Evolutionary conservation across 2,329 filamentous ascomycete genomes (phyloP), one percentile per base, ranked within the genome.

Genomic region (Gyromitra esculenta): DNA sequence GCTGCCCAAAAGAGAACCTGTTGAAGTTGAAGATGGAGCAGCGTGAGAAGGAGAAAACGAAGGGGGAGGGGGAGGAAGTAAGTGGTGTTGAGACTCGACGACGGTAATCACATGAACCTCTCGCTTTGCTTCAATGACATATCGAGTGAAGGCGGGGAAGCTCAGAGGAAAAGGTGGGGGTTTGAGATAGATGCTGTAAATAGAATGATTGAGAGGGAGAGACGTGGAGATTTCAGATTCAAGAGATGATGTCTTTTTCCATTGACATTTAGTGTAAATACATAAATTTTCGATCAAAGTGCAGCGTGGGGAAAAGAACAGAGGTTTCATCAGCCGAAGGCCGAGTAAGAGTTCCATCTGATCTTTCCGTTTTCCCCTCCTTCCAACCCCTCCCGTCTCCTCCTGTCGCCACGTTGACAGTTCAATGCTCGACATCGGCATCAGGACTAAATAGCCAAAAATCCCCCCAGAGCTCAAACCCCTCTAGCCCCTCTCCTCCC

Each of bases 21-120:
- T 85, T 99, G 73, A 89, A 89, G 83, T 85, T 97, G 79, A 97
- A 97, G 84, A 90, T 97, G 86, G 91, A 91, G 86, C 94, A 97
- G 83, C 87, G 90, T 77, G 86, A 87, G 9, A 83, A 88, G 79
- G 80, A 77, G 78, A 76, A 65, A 21, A 37, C 25, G 25, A 52
- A 43, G 54, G 62, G 45, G 37, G 41, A 45, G 39, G 37, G 37
- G 72, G 43, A 8, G 73, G 52, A 50, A 43, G 66, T 41, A n/a
- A 72, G 8, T 48, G 72, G 25, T 31, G 25, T 31, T 31, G 25
- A 31, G 25, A 31, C 25, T 31, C 25, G 25, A 3, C 25, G 25
- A 31, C 25, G 25, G 25, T 31, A n/a, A 59, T 60, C 57, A 39
- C 56, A 77, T 43, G 31, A 43, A 70, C 13, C 54, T 37, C 54